These are phyloP conservation scores for Fusarium coicis DNA, from an alignment of 2,329 filamentous ascomycete species.

Conservation along the genomic window DNA sequence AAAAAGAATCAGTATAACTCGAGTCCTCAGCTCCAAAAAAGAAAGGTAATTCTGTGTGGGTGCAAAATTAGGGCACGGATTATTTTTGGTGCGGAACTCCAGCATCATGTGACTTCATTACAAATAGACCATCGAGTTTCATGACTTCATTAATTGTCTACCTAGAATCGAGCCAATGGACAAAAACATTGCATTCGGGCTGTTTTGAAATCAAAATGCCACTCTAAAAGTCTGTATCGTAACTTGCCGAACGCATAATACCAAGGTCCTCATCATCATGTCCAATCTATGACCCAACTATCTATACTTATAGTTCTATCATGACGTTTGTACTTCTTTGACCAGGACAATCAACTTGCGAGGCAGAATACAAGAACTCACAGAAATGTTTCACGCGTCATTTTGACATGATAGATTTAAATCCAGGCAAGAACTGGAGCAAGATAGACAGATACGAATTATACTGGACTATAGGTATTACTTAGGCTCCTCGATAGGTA, in stretches of 20 bases:
- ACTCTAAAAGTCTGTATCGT: neutral
- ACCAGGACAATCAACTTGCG: neutral
- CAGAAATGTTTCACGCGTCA: neutral
- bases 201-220: neutral
- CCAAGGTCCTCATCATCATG: neutral
- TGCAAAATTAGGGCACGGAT: slow-evolving; percentile 48
- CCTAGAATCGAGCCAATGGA: neutral
- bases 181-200: neutral
- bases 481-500: neutral
- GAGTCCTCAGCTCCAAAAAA: slow-evolving; percentile 2
- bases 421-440: neutral
- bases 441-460: neutral
- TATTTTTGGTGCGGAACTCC: neutral
- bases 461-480: neutral
- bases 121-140: too few relatives aligned
- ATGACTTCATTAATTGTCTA: neutral
- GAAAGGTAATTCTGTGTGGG: slow-evolving; percentile 21
- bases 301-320: neutral
- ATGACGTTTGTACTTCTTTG: neutral
- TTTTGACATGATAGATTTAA: neutral
- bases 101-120: slow-evolving; percentile 11
- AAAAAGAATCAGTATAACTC: slow-evolving; percentile 18
- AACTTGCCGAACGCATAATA: neutral
- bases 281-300: neutral
- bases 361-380: neutral